A percentile compares a stretch with the other conserved stretches of the same genome.
Evolutionary conservation across 371 early-diverging fungal genomes (phyloP).

Genomic region (Mucor racemosus): DNA sequence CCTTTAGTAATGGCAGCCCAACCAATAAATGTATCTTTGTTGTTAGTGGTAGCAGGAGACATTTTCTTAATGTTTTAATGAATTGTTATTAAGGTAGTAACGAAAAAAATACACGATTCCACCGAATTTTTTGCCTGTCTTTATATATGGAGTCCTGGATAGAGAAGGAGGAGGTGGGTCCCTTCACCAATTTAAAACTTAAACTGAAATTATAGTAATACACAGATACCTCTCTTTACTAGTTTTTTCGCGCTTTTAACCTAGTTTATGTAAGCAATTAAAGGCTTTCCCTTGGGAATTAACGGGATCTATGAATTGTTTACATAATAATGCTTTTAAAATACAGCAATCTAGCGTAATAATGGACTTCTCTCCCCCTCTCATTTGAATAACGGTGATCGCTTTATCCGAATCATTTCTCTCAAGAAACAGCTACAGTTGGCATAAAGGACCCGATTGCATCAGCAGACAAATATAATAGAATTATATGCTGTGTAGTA

Average conservation of each 20-base stretch:
- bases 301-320: not conserved
- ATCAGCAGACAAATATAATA: no score
- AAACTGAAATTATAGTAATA: not conserved
- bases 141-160: not conserved
- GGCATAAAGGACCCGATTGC: no score
- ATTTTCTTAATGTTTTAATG: not conserved
- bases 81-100: not conserved
- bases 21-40: slow-evolving; percentile 47
- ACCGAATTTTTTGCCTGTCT: not conserved
- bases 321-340: not conserved
- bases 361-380: not conserved
- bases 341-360: not conserved
- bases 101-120: not conserved
- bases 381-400: not conserved
- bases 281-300: not conserved
- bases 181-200: not conserved
- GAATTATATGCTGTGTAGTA: no score
- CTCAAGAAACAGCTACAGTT: no score
- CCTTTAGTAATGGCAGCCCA: slow-evolving; percentile 29
- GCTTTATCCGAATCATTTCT: not conserved
- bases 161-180: not conserved
- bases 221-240: no score
- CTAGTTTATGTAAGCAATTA: not conserved
- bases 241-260: not conserved
- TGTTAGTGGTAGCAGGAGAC: not conserved